phyloP scores from a whole-genome alignment of 192 early-diverging fungal species.

The Endogone sp. region DNA sequence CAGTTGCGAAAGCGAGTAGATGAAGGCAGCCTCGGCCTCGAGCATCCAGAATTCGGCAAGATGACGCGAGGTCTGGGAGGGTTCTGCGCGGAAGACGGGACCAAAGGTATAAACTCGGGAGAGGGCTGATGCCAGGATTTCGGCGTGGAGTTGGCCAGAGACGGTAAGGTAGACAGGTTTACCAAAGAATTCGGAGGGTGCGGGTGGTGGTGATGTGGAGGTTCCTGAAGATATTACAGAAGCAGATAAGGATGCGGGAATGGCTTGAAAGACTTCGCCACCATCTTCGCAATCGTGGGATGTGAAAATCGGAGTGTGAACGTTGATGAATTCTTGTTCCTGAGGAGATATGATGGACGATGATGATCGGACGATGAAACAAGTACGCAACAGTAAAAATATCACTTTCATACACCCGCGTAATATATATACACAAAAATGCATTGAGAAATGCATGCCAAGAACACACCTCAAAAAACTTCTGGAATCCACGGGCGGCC shows the following conservation, averaged over 20 bases:
- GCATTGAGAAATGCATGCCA: not conserved
- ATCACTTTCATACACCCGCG: not conserved
- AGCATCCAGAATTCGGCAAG: conserved; percentile 95
- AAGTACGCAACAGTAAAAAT: not conserved
- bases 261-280: conserved; percentile 77
- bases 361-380: not conserved
- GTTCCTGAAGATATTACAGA: conserved; percentile 20
- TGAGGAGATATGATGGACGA: too few species aligned
- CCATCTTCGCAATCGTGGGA: conserved; percentile 88
- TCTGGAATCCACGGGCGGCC: conserved; percentile 62
- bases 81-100: conserved; percentile 83
- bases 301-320: conserved; percentile 82
- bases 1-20: conserved; percentile 55
- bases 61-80: conserved; percentile 75
- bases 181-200: conserved; percentile 65
- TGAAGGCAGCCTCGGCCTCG: conserved; percentile 82
- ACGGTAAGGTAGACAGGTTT: conserved; percentile 77
- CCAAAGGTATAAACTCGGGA: conserved; percentile 79
- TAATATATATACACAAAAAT: not conserved
- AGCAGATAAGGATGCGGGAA: conserved; percentile 18
- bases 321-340: conserved; percentile 68
- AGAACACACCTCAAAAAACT: conserved; percentile 63
- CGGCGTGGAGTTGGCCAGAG: conserved; percentile 83
- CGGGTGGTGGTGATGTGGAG: not conserved
- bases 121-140: conserved; percentile 65